phyloP scores from a whole-genome alignment of 202 grass and related monocot species.

The Eragrostis tef region DNA sequence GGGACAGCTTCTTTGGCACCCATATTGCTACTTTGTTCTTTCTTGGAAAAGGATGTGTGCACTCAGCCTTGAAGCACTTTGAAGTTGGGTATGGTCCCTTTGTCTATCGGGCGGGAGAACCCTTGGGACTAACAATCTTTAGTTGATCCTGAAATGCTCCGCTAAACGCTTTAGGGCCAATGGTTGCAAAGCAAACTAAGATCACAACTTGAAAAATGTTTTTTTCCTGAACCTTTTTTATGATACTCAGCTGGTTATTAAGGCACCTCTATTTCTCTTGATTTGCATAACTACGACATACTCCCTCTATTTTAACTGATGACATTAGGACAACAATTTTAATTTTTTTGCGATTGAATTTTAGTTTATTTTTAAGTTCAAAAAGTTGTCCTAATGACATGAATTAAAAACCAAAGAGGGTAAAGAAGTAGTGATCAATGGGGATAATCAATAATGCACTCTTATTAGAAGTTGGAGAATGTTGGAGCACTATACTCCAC shows the following conservation, averaged over 20 bases:
- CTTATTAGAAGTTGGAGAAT: too few relatives aligned
- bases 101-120: neutral
- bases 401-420: too few relatives aligned
- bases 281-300: neutral
- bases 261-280: neutral
- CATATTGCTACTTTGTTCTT: constrained; percentile 24
- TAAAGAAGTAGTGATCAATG: too few relatives aligned
- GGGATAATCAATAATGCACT: too few relatives aligned
- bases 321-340: too few relatives aligned
- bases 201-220: neutral
- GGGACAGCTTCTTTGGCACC: constrained; percentile 9
- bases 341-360: too few relatives aligned
- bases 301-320: too few relatives aligned
- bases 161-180: neutral
- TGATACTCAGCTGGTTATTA: neutral
- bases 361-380: too few relatives aligned
- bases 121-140: neutral
- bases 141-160: neutral
- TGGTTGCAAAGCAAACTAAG: constrained; percentile 1
- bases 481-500: too few relatives aligned
- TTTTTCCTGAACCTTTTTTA: neutral
- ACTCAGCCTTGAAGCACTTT: neutral
- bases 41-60: constrained; percentile 6
- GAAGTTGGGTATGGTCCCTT: neutral
- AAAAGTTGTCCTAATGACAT: too few relatives aligned